Conservation (phyloP, 768 basidiomycete species). For the Pholiota microspora region DNA sequence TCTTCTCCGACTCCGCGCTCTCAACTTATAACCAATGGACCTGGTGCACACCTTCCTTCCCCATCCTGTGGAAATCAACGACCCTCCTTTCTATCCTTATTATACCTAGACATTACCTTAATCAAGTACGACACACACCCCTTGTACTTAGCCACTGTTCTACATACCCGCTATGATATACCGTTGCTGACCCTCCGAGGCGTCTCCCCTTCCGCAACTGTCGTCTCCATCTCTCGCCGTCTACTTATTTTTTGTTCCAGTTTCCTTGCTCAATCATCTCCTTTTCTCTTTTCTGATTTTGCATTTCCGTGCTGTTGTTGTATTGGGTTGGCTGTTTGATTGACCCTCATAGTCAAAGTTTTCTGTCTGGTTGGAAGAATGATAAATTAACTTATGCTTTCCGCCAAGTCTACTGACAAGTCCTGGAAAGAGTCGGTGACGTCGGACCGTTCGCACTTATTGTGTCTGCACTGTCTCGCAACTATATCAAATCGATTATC, state of each 20-base stretch:
- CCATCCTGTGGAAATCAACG: neutral
- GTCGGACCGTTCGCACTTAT: neutral
- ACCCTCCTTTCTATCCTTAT: slow-evolving; percentile 4
- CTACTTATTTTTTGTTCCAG: slow-evolving; percentile 2
- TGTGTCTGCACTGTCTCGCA: neutral
- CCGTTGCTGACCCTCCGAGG: neutral
- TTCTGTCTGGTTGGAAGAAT: neutral
- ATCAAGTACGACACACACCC: slow-evolving; percentile 5
- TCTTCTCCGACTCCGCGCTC: neutral
- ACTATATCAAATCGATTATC: too few relatives aligned
- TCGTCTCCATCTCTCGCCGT: neutral
- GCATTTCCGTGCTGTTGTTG: slow-evolving; percentile 14
- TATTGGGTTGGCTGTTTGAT: slow-evolving; percentile 14
- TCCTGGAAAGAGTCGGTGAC: neutral
- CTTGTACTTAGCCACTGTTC: neutral
- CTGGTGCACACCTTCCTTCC: neutral
- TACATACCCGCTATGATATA: slow-evolving; percentile 3
- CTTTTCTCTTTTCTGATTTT: slow-evolving; percentile 7
- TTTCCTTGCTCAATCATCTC: slow-evolving; percentile 8
- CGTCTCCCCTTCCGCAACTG: neutral
- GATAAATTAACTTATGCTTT: neutral
- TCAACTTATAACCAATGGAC: neutral
- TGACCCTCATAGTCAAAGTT: neutral
- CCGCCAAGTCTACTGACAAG: neutral
- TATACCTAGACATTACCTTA: neutral